Percentiles rank a stretch among this genome's conserved stretches.
These are phyloP conservation scores for Phaeoacremonium minimum DNA, from an alignment of 2,329 filamentous ascomycete genomes.

Conservation along the genomic window DNA sequence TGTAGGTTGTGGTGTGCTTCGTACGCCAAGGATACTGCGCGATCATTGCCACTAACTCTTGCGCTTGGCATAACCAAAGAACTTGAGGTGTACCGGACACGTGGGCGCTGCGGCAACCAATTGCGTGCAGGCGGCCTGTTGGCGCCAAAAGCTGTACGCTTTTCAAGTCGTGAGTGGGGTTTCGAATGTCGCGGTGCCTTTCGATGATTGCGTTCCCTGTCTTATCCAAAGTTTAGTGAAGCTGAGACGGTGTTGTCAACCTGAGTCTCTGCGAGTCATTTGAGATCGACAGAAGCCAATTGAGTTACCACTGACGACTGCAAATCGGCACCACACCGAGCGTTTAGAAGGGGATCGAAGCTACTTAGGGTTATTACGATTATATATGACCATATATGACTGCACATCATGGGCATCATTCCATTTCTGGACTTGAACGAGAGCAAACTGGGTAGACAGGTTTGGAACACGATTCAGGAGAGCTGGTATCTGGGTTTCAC, in stretches of 20 bases:
- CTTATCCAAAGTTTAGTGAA: not conserved
- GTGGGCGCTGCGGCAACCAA: not conserved
- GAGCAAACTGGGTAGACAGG: not conserved
- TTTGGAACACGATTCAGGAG: not conserved
- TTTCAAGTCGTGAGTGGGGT: not conserved
- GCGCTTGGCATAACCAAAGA: too few relatives aligned
- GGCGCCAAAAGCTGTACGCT: not conserved
- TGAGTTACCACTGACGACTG: too few relatives aligned
- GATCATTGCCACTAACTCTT: too few relatives aligned
- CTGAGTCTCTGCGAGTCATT: not conserved
- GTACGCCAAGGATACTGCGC: too few relatives aligned
- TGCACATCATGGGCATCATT: not conserved
- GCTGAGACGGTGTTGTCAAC: not conserved
- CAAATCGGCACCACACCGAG: not conserved
- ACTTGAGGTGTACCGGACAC: too few relatives aligned
- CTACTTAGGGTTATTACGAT: too few relatives aligned
- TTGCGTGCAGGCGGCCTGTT: too few relatives aligned
- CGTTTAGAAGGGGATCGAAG: not conserved
- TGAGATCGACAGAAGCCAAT: too few relatives aligned
- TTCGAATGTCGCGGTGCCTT: not conserved
- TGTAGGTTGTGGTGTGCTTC: too few relatives aligned
- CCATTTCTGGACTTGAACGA: not conserved
- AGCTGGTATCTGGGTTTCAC: constrained; percentile 63
- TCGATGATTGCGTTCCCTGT: not conserved
- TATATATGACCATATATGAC: too few relatives aligned